These are phyloP conservation scores for Bruguiera sexangula DNA, from an alignment of 345 rosid species.

Conservation along the genomic window DNA sequence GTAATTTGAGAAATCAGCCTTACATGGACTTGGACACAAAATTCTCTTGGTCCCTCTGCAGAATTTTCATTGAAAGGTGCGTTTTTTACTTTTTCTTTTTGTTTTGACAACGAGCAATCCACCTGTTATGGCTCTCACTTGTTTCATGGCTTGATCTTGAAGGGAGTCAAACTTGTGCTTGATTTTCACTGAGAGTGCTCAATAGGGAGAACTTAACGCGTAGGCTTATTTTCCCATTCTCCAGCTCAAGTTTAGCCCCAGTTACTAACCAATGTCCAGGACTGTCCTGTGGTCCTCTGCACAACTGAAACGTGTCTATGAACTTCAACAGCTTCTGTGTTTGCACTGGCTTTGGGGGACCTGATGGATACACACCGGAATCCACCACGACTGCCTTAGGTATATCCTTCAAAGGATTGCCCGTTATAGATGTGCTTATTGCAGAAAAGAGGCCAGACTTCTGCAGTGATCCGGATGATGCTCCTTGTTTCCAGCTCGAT, in stretches of 20 bases:
- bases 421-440: conserved; percentile 53
- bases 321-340: conserved; percentile 63
- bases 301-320: conserved; percentile 66
- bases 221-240: conserved; percentile 69
- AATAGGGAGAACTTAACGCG: conserved; percentile 77
- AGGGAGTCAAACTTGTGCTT: no score
- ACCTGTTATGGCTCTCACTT: no score
- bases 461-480: conserved; percentile 42
- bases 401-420: conserved; percentile 38
- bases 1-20: no score
- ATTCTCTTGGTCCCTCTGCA: no score
- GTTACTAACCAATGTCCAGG: conserved; percentile 96
- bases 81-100: no score
- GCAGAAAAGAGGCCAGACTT: conserved; percentile 74
- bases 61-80: no score
- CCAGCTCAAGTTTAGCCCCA: conserved; percentile 66
- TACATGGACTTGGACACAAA: no score
- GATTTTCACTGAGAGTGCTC: conserved; percentile 14
- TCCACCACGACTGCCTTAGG: conserved; percentile 46
- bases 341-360: conserved; percentile 79
- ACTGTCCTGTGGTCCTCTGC: conserved; percentile 73
- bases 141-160: no score
- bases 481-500: conserved; percentile 57
- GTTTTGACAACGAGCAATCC: no score
- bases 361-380: conserved; percentile 75